A percentile compares a stretch with the other conserved stretches of the same genome.
phyloP scores from a whole-genome alignment of 2,329 filamentous ascomycete species.

The Colletotrichum sp. region DNA sequence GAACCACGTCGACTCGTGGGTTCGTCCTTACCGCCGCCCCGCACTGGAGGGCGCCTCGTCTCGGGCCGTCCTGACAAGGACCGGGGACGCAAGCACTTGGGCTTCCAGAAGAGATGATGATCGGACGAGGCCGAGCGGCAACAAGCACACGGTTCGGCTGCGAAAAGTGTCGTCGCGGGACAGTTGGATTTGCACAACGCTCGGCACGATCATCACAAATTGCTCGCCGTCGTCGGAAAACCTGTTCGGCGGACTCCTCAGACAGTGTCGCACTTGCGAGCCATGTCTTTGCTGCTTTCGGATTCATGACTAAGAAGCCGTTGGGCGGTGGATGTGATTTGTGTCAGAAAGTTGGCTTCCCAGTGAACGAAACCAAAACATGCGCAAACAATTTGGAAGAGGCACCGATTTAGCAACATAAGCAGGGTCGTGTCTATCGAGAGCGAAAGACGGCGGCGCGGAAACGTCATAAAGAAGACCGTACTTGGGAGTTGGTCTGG shows the following conservation, averaged over 20 bases:
- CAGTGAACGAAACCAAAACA: not conserved
- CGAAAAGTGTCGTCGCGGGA: not conserved
- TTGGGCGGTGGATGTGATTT: not conserved
- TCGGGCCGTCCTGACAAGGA: slow-evolving; percentile 19
- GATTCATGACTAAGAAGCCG: not conserved
- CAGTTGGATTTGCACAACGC: not conserved
- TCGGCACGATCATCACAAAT: not conserved
- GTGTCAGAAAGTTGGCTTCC: not conserved
- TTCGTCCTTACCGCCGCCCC: not conserved
- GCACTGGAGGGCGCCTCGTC: slow-evolving; percentile 1
- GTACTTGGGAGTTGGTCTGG: not conserved
- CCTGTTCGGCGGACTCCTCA: not conserved
- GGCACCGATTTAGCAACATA: not conserved
- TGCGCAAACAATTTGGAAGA: not conserved
- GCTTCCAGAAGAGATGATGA: not conserved
- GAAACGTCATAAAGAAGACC: not conserved
- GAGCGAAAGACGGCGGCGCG: not conserved
- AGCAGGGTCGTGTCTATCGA: not conserved
- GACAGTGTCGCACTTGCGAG: not conserved
- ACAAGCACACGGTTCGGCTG: not conserved
- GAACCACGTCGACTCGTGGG: not conserved
- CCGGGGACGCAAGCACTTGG: not conserved
- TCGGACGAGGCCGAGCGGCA: not conserved
- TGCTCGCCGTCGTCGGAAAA: not conserved
- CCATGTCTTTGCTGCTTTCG: not conserved